Percentiles rank a stretch among this genome's conserved stretches.
Evolutionary conservation across 768 basidiomycete genomes (phyloP).

Genomic region (Lactarius indigo): DNA sequence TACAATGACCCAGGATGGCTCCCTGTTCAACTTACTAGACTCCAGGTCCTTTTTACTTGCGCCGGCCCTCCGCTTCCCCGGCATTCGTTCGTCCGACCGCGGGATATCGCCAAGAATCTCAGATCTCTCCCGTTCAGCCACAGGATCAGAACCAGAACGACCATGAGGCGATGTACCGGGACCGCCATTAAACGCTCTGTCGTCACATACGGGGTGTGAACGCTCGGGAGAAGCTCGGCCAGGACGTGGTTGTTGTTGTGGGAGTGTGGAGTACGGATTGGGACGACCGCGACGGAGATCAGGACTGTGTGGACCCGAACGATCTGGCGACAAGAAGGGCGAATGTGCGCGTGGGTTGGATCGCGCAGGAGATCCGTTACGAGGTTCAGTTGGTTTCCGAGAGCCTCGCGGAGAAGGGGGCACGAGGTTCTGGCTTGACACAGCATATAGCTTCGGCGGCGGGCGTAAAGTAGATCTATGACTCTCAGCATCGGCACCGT

Average conservation of each 20-base stretch:
- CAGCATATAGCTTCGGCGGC: conserved; percentile 33
- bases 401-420: conserved; percentile 19
- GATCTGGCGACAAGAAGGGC: conserved; percentile 25
- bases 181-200: conserved; percentile 1
- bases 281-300: conserved; percentile 20
- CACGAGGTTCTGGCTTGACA: conserved; percentile 35
- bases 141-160: conserved; percentile 51
- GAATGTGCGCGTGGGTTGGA: conserved; percentile 20
- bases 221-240: conserved; percentile 28
- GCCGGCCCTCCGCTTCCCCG: conserved; percentile 8
- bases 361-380: conserved; percentile 23
- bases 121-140: conserved; percentile 43
- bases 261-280: background rate
- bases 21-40: conserved; percentile 14
- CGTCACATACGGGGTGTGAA: conserved; percentile 21
- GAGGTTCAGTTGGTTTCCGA: conserved; percentile 19
- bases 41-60: conserved; percentile 13
- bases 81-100: conserved; percentile 15
- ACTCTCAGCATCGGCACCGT: conserved; percentile 52
- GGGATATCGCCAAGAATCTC: conserved; percentile 11
- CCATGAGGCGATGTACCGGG: conserved; percentile 33
- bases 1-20: conserved; percentile 20
- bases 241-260: conserved; percentile 22
- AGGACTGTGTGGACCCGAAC: conserved; percentile 19
- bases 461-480: conserved; percentile 42